A percentile compares a stretch with the other conserved stretches of the same genome.
Conservation (phyloP, 2,329 filamentous ascomycete species). For the Cladobotryum mycophilum region DNA sequence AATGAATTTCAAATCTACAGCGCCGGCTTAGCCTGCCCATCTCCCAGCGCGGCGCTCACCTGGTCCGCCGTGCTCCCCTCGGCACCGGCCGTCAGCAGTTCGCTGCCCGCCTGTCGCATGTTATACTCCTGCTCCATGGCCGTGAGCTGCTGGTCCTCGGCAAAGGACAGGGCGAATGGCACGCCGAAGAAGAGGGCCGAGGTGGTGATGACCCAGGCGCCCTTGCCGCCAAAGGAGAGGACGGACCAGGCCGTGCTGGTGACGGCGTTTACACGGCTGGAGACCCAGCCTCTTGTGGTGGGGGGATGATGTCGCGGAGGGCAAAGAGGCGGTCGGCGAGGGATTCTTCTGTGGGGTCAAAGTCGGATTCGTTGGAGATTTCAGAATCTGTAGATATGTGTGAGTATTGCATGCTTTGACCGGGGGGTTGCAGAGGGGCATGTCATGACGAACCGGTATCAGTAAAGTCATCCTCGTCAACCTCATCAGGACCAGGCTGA, state of each 20-base stretch:
- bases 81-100: constrained; percentile 50
- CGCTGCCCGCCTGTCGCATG: constrained; percentile 86
- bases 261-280: constrained; percentile 54
- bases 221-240: constrained; percentile 71
- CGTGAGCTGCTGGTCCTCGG: constrained; percentile 92
- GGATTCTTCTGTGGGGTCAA: constrained; percentile 52
- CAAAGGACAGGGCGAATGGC: constrained; percentile 85
- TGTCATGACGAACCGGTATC: constrained; percentile 66
- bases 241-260: constrained; percentile 43
- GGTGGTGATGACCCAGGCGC: constrained; percentile 85
- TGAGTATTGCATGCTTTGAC: background rate
- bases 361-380: constrained; percentile 75
- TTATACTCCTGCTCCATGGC: constrained; percentile 98
- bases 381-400: constrained; percentile 57
- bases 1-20: constrained; percentile 32
- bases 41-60: constrained; percentile 44
- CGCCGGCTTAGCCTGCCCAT: constrained; percentile 41
- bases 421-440: background rate
- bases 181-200: constrained; percentile 85
- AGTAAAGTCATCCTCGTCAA: constrained; percentile 88
- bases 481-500: constrained; percentile 60
- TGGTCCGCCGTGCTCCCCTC: constrained; percentile 42
- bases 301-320: constrained; percentile 72
- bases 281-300: constrained; percentile 62
- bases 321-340: constrained; percentile 65